Evolutionary conservation across 805 yeast species (phyloP).

Genomic region (Cyberlindnera veronae): DNA sequence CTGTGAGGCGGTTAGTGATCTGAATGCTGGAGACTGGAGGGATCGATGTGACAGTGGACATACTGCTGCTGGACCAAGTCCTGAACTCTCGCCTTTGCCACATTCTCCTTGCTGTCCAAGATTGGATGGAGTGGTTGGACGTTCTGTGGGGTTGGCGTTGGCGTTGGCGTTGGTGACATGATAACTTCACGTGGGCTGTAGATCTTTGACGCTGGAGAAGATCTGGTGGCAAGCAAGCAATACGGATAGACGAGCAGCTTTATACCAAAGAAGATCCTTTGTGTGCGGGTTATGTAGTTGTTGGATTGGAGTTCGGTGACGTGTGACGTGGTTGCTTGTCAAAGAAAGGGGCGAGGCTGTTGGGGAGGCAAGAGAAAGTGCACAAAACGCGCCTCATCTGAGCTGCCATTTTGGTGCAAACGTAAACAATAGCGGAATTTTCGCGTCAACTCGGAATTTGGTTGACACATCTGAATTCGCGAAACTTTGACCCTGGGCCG

Average conservation of each 20-base stretch:
- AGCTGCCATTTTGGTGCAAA: constrained; percentile 14
- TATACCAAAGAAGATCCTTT: background rate
- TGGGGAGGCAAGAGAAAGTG: background rate
- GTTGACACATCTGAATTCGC: background rate
- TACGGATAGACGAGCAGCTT: too few species aligned
- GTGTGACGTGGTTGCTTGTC: too few species aligned
- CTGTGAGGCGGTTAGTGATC: constrained; percentile 7
- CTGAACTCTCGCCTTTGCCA: constrained; percentile 28
- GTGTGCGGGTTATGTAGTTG: background rate
- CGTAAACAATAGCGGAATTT: constrained; percentile 16
- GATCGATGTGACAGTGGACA: constrained; percentile 5
- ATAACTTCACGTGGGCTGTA: background rate
- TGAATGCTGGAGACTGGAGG: background rate
- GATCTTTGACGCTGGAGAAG: too few species aligned
- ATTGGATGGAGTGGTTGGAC: constrained; percentile 30
- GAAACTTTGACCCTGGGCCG: too few species aligned
- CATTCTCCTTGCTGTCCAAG: constrained; percentile 27
- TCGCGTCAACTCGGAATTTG: constrained; percentile 1
- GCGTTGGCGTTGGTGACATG: constrained; percentile 2
- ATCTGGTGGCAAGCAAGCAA: too few species aligned
- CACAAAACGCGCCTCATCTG: constrained; percentile 1
- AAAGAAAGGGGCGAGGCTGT: background rate
- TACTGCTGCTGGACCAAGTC: constrained; percentile 28
- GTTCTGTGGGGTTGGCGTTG: constrained; percentile 14
- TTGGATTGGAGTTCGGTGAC: too few species aligned